Percentiles rank a stretch among this genome's conserved stretches.
Conservation (phyloP, 2,329 filamentous ascomycete species). For the Sclerotinia spermophila region DNA sequence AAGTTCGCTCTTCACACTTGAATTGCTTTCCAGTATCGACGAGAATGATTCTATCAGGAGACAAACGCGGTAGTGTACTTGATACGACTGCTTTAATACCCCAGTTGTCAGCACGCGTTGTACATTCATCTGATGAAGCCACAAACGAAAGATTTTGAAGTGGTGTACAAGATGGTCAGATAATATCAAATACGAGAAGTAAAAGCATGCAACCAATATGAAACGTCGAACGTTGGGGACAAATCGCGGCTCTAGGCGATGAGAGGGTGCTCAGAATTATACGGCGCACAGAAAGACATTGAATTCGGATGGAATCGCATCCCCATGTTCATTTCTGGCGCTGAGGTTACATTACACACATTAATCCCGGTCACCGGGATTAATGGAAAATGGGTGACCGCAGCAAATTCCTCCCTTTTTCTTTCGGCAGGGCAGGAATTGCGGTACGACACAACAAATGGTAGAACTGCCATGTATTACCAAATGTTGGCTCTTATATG, state of each 20-base stretch:
- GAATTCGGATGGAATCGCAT: background rate
- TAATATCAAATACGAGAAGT: background rate
- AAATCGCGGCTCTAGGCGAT: constrained; percentile 3
- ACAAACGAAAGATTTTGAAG: background rate
- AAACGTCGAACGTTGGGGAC: constrained; percentile 1
- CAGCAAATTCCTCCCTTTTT: background rate
- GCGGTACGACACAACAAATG: background rate
- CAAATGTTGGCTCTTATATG: background rate
- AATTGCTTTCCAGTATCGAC: background rate
- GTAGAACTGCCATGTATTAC: background rate
- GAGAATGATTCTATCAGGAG: background rate
- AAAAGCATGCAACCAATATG: background rate
- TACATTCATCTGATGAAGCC: background rate
- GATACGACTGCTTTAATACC: background rate
- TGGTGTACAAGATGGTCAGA: background rate
- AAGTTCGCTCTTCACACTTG: background rate
- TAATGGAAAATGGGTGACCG: background rate
- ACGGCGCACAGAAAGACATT: background rate
- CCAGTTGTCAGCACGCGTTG: background rate
- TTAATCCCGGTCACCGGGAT: background rate
- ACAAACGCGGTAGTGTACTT: background rate
- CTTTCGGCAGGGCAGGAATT: background rate
- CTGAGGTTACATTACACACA: background rate
- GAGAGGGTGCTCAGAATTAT: background rate
- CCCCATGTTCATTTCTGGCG: background rate